A percentile compares a stretch with the other conserved stretches of the same genome.
Evolutionary conservation across 345 rosid species (phyloP).

Genomic region (Euclidium syriacum): DNA sequence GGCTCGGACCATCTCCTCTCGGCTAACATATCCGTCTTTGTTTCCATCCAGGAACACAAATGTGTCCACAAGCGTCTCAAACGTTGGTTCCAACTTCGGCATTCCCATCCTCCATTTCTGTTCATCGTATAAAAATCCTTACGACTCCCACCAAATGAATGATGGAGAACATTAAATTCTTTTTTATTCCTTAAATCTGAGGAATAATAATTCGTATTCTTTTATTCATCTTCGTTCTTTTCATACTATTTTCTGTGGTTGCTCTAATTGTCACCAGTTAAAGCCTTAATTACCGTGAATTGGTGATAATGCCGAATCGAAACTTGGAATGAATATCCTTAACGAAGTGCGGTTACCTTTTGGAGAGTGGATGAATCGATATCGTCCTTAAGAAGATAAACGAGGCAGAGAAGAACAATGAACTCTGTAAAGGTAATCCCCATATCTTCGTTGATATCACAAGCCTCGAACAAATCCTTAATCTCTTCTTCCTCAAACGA

Average conservation of each 20-base stretch:
- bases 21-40: conserved; percentile 87
- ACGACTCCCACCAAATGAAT: neutral
- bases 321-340: too few relatives aligned
- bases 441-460: conserved; percentile 75
- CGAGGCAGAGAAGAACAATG: conserved; percentile 88
- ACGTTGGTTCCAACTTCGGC: conserved; percentile 78
- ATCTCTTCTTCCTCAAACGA: conserved; percentile 76
- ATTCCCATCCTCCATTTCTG: conserved; percentile 66
- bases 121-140: neutral
- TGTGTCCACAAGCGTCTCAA: conserved; percentile 76
- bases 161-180: too few relatives aligned
- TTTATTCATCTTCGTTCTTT: too few relatives aligned
- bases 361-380: conserved; percentile 48
- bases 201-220: too few relatives aligned
- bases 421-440: conserved; percentile 85
- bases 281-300: too few relatives aligned
- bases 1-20: conserved; percentile 81
- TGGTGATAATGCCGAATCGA: too few relatives aligned
- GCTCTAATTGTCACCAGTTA: too few relatives aligned
- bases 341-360: conserved; percentile 63
- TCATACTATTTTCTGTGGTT: too few relatives aligned
- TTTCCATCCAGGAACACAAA: conserved; percentile 87
- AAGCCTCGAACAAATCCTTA: conserved; percentile 69
- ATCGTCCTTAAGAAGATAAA: conserved; percentile 77
- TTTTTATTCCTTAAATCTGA: too few relatives aligned